A percentile compares a stretch with the other conserved stretches of the same genome.
Evolutionary conservation across 306 rosid species (phyloP).

Genomic region (Purshia tridentata): DNA sequence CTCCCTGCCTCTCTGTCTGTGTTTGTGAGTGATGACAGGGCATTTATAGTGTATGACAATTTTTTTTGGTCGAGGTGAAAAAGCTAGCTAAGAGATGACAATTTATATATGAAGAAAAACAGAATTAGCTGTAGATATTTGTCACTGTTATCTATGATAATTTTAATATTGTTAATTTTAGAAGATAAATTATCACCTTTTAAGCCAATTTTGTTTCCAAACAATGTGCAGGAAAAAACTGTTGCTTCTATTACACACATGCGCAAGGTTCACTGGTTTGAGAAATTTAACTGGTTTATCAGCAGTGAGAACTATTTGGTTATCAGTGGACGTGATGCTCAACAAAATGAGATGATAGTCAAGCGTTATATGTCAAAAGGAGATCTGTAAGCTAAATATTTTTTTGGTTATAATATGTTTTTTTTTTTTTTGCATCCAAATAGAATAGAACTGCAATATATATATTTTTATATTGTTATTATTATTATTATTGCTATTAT

Average conservation of each 20-base stretch:
- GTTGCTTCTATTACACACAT: constrained; percentile 90
- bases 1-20: neutral
- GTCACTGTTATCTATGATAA: neutral
- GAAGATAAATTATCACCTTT: neutral
- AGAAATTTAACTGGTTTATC: constrained; percentile 96
- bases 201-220: constrained; percentile 10
- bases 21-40: neutral
- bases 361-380: constrained; percentile 98
- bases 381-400: constrained; percentile 79
- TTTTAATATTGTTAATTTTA: neutral
- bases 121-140: neutral
- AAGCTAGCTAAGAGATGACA: no score
- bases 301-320: constrained; percentile 97
- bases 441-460: no score
- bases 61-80: no score
- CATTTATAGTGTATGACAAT: no score
- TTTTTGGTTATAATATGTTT: constrained; percentile 5
- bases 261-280: constrained; percentile 99
- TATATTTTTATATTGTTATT: no score
- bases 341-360: constrained; percentile 98
- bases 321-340: constrained; percentile 99
- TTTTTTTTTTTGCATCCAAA: constrained; percentile 5
- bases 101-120: neutral
- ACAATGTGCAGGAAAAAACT: constrained; percentile 74
- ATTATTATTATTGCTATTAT: no score